Base-by-base conservation (phyloP, 2,329 filamentous ascomycete species). In the Herpotrichia juniperi region DNA sequence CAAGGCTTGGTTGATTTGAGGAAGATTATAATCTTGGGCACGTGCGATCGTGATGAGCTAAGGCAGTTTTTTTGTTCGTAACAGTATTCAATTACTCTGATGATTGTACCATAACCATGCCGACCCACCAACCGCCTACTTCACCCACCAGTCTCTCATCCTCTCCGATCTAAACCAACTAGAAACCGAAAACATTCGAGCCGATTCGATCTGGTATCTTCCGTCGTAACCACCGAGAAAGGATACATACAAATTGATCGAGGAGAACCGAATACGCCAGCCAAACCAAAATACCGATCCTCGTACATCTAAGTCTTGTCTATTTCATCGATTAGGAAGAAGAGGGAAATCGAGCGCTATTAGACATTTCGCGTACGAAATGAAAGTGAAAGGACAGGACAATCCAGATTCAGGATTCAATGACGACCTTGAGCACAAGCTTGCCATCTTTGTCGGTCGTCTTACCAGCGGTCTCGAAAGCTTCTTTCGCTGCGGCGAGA, bases 351-450 rank as follows among this genome's bases (percentile, higher is more conserved):
- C 24, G 32, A 17, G 17, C 42, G 25, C 14, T 12, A 28, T 10
- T n/a, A 46, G 24, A 39, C 21, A 48, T 25, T 22, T 52, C 28
- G 35, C 24, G 32, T 16, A 16, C 16, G 26, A 6, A 46, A 19
- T 3, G 22, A 34, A 32, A 10, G 26, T 14, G 49, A 26, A 10
- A 34, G 14, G 14, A 19, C 25, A 25, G 16, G 32, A n/a, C 14
- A n/a, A n/a, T n/a, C n/a, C 30, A 28, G 30, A 4, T 32, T 54
- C 52, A 72, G 54, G 61, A 60, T 46, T 73, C 70, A 14, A 72
- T 61, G 7, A 73, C 63, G 3, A 83, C 81, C 65, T 84, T 84
- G 2, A 84, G 74, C 16, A 83, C 80, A 9, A 82, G 74, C 25
- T 74, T 78, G 0, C 81, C 81, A 4, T 77, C 71, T 50, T 81